A percentile compares a stretch with the other conserved stretches of the same genome.
Conservation (phyloP, 306 rosid genomes). For the Cicer cuneatum region DNA sequence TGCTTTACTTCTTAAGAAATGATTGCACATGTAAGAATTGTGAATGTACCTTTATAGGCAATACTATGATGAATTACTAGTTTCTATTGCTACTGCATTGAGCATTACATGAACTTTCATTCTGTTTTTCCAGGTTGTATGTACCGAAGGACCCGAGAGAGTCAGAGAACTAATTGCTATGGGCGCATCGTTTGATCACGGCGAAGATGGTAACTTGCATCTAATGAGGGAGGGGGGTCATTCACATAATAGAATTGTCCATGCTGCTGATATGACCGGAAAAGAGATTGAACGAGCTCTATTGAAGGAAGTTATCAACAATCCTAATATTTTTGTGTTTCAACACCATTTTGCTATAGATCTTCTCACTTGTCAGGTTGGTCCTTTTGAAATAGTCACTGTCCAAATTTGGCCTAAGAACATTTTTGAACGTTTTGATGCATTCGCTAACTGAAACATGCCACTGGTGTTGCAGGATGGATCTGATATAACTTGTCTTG, state of each 20-base stretch:
- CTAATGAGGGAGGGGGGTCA: constrained; percentile 93
- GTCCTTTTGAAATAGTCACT: constrained; percentile 30
- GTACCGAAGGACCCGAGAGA: constrained; percentile 98
- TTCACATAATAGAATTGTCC: constrained; percentile 87
- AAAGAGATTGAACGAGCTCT: constrained; percentile 91
- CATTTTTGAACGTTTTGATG: constrained; percentile 35
- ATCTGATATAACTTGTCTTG: constrained; percentile 73
- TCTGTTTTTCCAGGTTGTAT: constrained; percentile 76
- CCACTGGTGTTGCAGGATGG: constrained; percentile 63
- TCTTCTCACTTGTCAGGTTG: constrained; percentile 87
- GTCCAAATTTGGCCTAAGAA: constrained; percentile 18
- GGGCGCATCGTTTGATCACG: constrained; percentile 92
- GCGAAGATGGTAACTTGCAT: constrained; percentile 95
- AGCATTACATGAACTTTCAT: constrained; percentile 26
- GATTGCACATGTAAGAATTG: constrained; percentile 24
- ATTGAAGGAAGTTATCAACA: constrained; percentile 63
- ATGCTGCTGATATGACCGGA: constrained; percentile 98
- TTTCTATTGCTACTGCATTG: constrained; percentile 20
- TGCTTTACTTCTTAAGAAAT: constrained; percentile 24
- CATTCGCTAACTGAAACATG: constrained; percentile 48
- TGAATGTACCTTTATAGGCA: not conserved
- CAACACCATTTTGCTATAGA: constrained; percentile 94
- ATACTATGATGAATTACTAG: no score
- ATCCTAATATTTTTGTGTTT: constrained; percentile 82
- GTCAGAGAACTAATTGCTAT: constrained; percentile 87